These are phyloP conservation scores for Quercus alba DNA, from an alignment of 306 rosid genomes.

Conservation along the genomic window DNA sequence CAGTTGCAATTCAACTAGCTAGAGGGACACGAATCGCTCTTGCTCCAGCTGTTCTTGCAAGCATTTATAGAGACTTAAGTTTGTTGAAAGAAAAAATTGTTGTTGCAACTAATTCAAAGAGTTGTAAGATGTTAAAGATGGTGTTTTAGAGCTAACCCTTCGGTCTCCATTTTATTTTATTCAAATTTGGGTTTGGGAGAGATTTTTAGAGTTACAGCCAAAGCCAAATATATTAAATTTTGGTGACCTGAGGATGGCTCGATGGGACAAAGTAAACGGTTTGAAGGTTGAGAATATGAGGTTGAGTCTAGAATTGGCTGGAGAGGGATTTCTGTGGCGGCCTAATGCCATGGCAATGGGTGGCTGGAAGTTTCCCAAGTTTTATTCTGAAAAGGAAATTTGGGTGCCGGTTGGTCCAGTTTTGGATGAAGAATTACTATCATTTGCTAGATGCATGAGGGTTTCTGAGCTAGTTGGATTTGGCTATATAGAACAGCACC, in stretches of 20 bases:
- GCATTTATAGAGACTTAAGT: slow-evolving; percentile 7
- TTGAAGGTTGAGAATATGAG: background rate
- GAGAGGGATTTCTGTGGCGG: slow-evolving; percentile 34
- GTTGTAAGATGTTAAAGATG: background rate
- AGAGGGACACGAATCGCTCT: slow-evolving; percentile 8
- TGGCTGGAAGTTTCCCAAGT: too few species aligned
- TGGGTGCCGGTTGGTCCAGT: too few species aligned
- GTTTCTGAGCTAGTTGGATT: too few species aligned
- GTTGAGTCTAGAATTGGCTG: slow-evolving; percentile 5
- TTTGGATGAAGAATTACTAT: too few species aligned
- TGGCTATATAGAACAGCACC: too few species aligned
- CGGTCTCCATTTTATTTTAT: slow-evolving; percentile 46
- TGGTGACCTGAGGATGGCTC: slow-evolving; percentile 20
- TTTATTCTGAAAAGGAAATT: too few species aligned
- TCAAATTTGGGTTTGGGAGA: slow-evolving; percentile 56
- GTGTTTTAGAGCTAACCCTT: background rate
- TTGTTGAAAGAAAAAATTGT: background rate
- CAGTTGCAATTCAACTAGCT: slow-evolving; percentile 13
- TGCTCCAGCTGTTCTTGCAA: slow-evolving; percentile 5
- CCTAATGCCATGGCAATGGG: slow-evolving; percentile 27
- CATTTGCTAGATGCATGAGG: too few species aligned
- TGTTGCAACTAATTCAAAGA: background rate
- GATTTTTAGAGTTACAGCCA: slow-evolving; percentile 27
- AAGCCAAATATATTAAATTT: background rate
- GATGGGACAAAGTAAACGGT: slow-evolving; percentile 9